Evolutionary conservation across 1,284 basidiomycete species (phyloP).

Genomic region (Papiliotrema nemorosa): DNA sequence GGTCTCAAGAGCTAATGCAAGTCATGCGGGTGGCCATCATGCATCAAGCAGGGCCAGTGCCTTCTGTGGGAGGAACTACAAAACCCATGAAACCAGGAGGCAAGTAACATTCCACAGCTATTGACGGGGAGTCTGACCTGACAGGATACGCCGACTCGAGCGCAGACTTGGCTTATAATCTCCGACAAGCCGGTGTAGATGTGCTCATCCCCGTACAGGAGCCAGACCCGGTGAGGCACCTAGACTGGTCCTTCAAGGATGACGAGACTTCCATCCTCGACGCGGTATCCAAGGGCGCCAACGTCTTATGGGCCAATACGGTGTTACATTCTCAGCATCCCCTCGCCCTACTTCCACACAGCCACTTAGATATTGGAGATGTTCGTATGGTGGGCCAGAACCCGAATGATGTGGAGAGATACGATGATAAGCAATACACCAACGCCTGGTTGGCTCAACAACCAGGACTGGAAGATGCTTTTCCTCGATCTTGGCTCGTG

Average conservation of each 20-base stretch:
- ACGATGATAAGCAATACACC: slow-evolving; percentile 34
- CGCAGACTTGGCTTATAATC: slow-evolving; percentile 30
- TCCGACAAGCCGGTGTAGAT: slow-evolving; percentile 9
- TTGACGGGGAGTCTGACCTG: not conserved
- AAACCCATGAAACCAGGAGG: slow-evolving; percentile 38
- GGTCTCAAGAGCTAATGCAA: no score
- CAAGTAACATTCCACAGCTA: slow-evolving; percentile 6
- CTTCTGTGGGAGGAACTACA: slow-evolving; percentile 21
- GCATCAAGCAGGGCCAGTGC: slow-evolving; percentile 21
- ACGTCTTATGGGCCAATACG: slow-evolving; percentile 35
- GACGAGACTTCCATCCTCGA: slow-evolving; percentile 18
- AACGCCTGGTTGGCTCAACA: slow-evolving; percentile 26
- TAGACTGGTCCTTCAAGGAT: slow-evolving; percentile 34
- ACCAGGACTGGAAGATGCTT: slow-evolving; percentile 13
- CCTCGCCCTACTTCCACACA: slow-evolving; percentile 17
- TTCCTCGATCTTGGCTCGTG: slow-evolving; percentile 18
- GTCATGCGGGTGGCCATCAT: slow-evolving; percentile 13
- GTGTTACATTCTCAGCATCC: slow-evolving; percentile 28
- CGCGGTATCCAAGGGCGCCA: slow-evolving; percentile 28
- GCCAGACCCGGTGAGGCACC: slow-evolving; percentile 16
- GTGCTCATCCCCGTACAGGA: slow-evolving; percentile 13
- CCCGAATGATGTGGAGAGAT: slow-evolving; percentile 23
- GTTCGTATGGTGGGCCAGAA: slow-evolving; percentile 29
- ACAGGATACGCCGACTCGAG: slow-evolving; percentile 30
- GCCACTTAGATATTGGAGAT: slow-evolving; percentile 11